Conservation (phyloP, 2,329 filamentous ascomycete species). For the Sporothrix inflata region DNA sequence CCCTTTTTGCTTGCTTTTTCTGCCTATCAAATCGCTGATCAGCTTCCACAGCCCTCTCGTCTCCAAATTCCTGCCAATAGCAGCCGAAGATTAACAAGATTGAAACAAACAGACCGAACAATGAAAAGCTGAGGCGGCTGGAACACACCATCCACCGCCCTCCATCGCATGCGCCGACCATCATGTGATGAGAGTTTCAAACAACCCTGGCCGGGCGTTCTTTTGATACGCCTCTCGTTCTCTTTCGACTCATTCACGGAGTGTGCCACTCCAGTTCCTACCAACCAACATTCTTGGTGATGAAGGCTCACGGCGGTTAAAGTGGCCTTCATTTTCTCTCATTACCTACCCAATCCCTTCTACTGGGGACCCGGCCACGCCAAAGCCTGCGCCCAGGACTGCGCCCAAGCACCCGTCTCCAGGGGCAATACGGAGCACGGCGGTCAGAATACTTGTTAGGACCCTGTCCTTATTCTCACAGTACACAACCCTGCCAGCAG, state of each 20-base stretch:
- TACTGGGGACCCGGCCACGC: background rate
- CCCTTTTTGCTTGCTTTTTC: background rate
- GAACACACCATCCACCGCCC: background rate
- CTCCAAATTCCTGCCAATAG: background rate
- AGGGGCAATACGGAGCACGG: slow-evolving; percentile 1
- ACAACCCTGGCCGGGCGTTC: background rate
- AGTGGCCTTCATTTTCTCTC: background rate
- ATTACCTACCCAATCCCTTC: background rate
- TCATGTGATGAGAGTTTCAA: slow-evolving; percentile 16
- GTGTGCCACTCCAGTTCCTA: background rate
- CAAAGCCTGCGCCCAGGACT: background rate
- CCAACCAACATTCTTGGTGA: background rate
- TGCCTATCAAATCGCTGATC: slow-evolving; percentile 1
- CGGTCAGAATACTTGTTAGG: background rate
- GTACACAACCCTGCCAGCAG: background rate
- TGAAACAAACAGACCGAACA: slow-evolving; percentile 9
- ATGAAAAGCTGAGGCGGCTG: background rate
- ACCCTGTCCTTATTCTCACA: background rate
- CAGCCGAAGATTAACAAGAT: background rate
- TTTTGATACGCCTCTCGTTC: background rate
- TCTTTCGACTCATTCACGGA: background rate
- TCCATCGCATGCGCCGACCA: slow-evolving; percentile 9
- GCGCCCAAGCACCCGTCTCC: background rate
- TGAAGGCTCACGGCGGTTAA: background rate
- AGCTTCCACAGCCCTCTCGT: background rate